These are phyloP conservation scores for Ustilago esculenta DNA, from an alignment of 1,284 basidiomycete species.

Conservation along the genomic window DNA sequence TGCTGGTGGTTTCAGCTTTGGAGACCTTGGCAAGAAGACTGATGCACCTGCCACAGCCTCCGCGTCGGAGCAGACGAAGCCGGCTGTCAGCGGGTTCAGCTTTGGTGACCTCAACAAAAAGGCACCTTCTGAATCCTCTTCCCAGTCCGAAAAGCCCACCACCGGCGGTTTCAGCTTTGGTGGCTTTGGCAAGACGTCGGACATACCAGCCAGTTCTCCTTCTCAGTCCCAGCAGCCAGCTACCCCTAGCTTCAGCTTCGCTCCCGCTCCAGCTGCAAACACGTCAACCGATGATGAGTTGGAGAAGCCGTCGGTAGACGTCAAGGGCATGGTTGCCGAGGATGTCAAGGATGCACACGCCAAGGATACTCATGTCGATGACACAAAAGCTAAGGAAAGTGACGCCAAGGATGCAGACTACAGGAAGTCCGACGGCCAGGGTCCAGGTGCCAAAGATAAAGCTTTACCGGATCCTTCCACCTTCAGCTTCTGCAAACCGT, in stretches of 20 bases:
- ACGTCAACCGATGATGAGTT: not conserved
- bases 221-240: not conserved
- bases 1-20: slow-evolving; percentile 13
- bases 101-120: slow-evolving; percentile 9
- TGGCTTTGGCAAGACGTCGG: slow-evolving; percentile 3
- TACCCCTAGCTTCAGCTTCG: slow-evolving; percentile 12
- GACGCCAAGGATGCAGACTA: not conserved
- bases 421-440: not conserved
- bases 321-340: not conserved
- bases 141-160: slow-evolving; percentile 1
- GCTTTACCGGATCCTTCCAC: slow-evolving; percentile 13
- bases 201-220: not conserved
- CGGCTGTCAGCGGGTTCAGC: slow-evolving; percentile 9
- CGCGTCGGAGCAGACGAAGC: slow-evolving; percentile 4
- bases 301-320: not conserved
- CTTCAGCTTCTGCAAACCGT: slow-evolving; percentile 32
- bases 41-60: not conserved
- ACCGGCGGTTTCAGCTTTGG: slow-evolving; percentile 19
- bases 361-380: not conserved
- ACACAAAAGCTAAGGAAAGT: not conserved
- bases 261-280: slow-evolving; percentile 9
- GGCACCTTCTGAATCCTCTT: not conserved
- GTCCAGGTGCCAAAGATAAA: slow-evolving; percentile 2
- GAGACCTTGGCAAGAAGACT: slow-evolving; percentile 9
- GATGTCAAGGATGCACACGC: not conserved